phyloP scores from a whole-genome alignment of 1,139 yeast genomes.

The Nakaseomyces uthaithaninus region DNA sequence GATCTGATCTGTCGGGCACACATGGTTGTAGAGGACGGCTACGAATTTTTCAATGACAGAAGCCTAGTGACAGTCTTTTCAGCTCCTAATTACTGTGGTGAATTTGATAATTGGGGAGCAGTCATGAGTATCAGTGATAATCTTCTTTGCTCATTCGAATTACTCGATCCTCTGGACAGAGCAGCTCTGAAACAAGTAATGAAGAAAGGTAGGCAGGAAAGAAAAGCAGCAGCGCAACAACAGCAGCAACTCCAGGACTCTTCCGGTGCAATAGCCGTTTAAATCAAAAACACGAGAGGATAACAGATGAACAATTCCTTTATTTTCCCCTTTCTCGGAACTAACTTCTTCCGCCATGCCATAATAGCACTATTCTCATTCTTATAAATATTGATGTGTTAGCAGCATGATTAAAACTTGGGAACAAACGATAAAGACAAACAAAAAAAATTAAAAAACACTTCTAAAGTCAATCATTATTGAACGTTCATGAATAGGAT shows the following conservation, averaged over 20 bases:
- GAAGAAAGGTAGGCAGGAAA: slow-evolving; percentile 70
- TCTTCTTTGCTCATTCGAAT: slow-evolving; percentile 92
- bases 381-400: too few relatives aligned
- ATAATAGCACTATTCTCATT: too few relatives aligned
- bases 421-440: too few relatives aligned
- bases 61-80: slow-evolving; percentile 88
- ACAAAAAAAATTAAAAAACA: too few relatives aligned
- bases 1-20: slow-evolving; percentile 95
- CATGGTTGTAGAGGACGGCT: slow-evolving; percentile 97
- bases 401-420: too few relatives aligned
- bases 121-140: slow-evolving; percentile 98
- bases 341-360: too few relatives aligned
- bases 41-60: slow-evolving; percentile 89
- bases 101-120: slow-evolving; percentile 96
- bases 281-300: too few relatives aligned
- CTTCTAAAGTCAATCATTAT: too few relatives aligned
- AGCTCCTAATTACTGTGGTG: slow-evolving; percentile 97
- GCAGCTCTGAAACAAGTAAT: slow-evolving; percentile 81
- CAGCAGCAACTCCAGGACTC: background rate
- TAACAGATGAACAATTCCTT: too few relatives aligned
- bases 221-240: slow-evolving; percentile 41
- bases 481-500: too few relatives aligned
- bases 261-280: too few relatives aligned
- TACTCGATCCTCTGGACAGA: slow-evolving; percentile 86
- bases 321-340: too few relatives aligned